Evolutionary conservation across 2,329 filamentous ascomycete genomes (phyloP).

Genomic region (Claviceps monticola): DNA sequence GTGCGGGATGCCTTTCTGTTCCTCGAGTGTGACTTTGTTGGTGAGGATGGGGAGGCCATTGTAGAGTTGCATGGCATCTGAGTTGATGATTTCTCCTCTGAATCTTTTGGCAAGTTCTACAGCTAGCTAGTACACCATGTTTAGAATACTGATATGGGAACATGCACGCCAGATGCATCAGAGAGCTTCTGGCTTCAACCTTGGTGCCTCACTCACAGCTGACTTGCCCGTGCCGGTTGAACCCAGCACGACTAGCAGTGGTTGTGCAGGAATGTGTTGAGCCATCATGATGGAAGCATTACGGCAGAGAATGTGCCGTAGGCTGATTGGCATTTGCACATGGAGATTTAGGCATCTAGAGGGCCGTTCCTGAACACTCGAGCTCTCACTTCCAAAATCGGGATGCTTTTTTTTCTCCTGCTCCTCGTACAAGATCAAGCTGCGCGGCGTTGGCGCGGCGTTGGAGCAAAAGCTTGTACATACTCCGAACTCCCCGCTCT

Average conservation of each 20-base stretch:
- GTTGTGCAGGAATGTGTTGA: constrained; percentile 29
- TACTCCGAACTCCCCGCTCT: not conserved
- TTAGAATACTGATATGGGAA: not conserved
- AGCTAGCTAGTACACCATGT: constrained; percentile 51
- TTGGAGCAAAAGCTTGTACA: not conserved
- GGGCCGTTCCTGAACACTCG: not conserved
- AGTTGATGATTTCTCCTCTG: constrained; percentile 91
- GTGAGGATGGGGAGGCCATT: constrained; percentile 84
- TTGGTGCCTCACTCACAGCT: constrained; percentile 43
- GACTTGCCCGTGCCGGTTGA: constrained; percentile 92
- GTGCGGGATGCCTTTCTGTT: constrained; percentile 70
- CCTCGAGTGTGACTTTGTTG: constrained; percentile 69
- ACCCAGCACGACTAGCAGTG: constrained; percentile 71
- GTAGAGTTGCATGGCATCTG: constrained; percentile 97
- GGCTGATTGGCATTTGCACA: constrained; percentile 15
- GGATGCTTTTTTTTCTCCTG: not conserved
- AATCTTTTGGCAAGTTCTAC: constrained; percentile 73
- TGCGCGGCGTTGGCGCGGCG: too few species aligned
- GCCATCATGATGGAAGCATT: constrained; percentile 27
- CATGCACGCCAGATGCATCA: not conserved
- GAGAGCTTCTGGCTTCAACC: not conserved
- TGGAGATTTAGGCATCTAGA: constrained; percentile 2
- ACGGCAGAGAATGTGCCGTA: constrained; percentile 14
- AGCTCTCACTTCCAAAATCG: not conserved
- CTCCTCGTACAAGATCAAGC: too few species aligned